Conservation (phyloP, 257 asterid genomes). For the Leptodermis oblonga region DNA sequence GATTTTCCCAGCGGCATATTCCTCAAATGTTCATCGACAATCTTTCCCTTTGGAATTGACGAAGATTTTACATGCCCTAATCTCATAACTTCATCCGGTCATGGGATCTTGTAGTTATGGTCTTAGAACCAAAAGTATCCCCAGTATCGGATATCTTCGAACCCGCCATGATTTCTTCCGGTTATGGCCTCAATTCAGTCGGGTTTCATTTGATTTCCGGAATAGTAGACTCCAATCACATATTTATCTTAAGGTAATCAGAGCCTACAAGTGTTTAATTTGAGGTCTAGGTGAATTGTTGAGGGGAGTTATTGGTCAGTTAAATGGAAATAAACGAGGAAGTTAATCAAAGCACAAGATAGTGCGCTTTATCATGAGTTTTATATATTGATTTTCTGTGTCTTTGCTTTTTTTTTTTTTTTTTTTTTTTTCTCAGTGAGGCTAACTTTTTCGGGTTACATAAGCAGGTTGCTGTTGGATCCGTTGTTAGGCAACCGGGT, state of each 20-base stretch:
- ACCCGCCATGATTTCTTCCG: constrained; percentile 20
- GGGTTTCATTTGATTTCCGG: constrained; percentile 26
- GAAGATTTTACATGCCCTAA: neutral
- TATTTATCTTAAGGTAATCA: constrained; percentile 42
- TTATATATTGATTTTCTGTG: neutral
- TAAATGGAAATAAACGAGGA: neutral
- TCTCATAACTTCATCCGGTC: constrained; percentile 8
- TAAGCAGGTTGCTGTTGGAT: constrained; percentile 11
- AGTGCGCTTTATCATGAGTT: neutral
- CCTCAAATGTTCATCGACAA: neutral
- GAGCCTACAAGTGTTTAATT: neutral
- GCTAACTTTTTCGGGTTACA: neutral
- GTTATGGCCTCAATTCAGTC: constrained; percentile 19
- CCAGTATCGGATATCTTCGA: constrained; percentile 22
- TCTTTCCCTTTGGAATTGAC: neutral
- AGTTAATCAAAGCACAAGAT: neutral
- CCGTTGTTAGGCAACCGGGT: constrained; percentile 23
- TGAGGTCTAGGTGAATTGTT: neutral
- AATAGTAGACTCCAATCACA: constrained; percentile 12
- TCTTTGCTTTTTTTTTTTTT: neutral
- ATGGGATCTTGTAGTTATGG: constrained; percentile 43
- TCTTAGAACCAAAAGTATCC: constrained; percentile 21
- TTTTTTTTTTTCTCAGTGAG: neutral
- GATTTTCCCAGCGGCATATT: neutral
- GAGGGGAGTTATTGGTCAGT: neutral